Conservation (phyloP, 2,329 filamentous ascomycete species). For the Verticillium nubilum region DNA sequence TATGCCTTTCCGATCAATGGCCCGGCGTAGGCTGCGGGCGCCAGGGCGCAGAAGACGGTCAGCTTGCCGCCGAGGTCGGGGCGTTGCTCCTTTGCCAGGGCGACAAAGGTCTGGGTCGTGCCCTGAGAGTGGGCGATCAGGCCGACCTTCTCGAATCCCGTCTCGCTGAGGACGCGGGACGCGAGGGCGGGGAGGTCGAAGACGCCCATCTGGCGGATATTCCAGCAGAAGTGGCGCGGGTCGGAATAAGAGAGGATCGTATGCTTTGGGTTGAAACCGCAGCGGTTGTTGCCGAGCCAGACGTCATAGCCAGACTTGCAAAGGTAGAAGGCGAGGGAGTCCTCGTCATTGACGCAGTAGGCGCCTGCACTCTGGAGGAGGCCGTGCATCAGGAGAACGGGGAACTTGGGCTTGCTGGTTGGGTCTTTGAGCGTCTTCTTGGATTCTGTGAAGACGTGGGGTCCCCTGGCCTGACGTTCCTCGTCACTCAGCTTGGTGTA, state of each 20-base stretch:
- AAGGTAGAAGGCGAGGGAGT: constrained; percentile 85
- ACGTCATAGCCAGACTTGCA: constrained; percentile 92
- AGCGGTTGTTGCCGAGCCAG: constrained; percentile 92
- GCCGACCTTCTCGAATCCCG: constrained; percentile 75
- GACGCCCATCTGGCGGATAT: constrained; percentile 88
- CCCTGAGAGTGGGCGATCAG: constrained; percentile 87
- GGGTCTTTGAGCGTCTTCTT: constrained; percentile 29
- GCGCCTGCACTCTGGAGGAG: constrained; percentile 83
- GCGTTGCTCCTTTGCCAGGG: constrained; percentile 82
- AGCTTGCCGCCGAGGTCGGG: constrained; percentile 78
- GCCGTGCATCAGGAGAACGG: constrained; percentile 82
- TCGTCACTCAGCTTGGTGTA: constrained; percentile 37
- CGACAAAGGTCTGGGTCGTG: constrained; percentile 82
- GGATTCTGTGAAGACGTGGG: constrained; percentile 52
- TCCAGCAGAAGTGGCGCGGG: constrained; percentile 95
- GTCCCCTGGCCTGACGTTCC: constrained; percentile 49
- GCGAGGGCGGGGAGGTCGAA: constrained; percentile 80
- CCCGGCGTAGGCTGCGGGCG: constrained; percentile 85
- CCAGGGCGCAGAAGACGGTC: constrained; percentile 85
- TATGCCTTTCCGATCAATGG: constrained; percentile 81
- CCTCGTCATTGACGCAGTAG: constrained; percentile 85
- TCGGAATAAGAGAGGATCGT: constrained; percentile 64
- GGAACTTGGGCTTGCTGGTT: constrained; percentile 59
- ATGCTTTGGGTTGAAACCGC: constrained; percentile 77
- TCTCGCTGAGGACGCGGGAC: constrained; percentile 74